Evolutionary conservation across 768 basidiomycete species (phyloP).

Genomic region (Punctularia strigosozonata): DNA sequence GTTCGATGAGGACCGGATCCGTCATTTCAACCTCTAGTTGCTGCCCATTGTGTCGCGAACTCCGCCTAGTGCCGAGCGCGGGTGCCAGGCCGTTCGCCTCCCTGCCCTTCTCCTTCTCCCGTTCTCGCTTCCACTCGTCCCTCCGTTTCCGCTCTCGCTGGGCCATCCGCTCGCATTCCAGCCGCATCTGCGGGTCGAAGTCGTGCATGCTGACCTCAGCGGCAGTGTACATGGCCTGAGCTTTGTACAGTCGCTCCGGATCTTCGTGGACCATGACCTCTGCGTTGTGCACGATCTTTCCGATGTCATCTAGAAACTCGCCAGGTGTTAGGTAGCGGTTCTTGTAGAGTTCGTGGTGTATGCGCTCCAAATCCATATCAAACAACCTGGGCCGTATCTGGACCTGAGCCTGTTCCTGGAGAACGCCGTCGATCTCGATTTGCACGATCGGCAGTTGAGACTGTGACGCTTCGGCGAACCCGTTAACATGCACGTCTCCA

Average conservation of each 20-base stretch:
- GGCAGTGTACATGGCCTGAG: conserved; percentile 83
- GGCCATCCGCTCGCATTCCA: conserved; percentile 88
- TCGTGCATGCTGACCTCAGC: conserved; percentile 78
- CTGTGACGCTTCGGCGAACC: no score
- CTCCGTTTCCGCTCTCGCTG: conserved; percentile 56
- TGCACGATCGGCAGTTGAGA: no score
- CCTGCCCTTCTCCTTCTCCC: conserved; percentile 20
- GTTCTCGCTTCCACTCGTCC: conserved; percentile 28
- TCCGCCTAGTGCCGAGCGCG: conserved; percentile 49
- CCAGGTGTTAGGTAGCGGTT: conserved; percentile 79
- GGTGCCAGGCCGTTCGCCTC: conserved; percentile 16
- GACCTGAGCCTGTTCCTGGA: not conserved
- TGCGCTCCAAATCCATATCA: conserved; percentile 86
- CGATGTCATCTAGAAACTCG: conserved; percentile 77
- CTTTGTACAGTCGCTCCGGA: conserved; percentile 63
- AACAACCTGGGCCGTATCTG: conserved; percentile 43
- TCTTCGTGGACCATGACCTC: conserved; percentile 47
- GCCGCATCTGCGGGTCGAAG: conserved; percentile 64
- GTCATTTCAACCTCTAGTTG: conserved; percentile 62
- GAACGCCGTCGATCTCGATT: not conserved
- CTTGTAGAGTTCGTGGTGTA: conserved; percentile 78
- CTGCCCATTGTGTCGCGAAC: conserved; percentile 62
- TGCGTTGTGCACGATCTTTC: conserved; percentile 72
- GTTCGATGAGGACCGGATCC: conserved; percentile 65
- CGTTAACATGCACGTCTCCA: no score